These are phyloP conservation scores for Wickerhamomyces kurtzmanii DNA, from an alignment of 805 yeast genomes.

Conservation along the genomic window DNA sequence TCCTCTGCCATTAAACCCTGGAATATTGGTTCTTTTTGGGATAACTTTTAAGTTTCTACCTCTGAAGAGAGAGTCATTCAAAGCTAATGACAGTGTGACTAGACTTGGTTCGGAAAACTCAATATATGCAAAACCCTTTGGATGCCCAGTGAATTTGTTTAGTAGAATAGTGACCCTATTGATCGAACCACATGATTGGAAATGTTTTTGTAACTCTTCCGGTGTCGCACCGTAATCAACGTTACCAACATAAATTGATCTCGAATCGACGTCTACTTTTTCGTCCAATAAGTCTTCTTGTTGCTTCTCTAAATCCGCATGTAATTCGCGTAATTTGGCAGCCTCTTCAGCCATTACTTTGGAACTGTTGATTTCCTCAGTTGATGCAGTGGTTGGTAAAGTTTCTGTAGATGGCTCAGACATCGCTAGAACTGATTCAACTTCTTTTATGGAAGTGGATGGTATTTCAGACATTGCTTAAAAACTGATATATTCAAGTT, in stretches of 20 bases:
- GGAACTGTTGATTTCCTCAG: slow-evolving; percentile 34
- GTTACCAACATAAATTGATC: slow-evolving; percentile 75
- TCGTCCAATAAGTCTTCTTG: slow-evolving; percentile 31
- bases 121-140: slow-evolving; percentile 82
- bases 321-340: slow-evolving; percentile 48
- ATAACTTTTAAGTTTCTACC: slow-evolving; percentile 67
- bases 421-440: slow-evolving; percentile 1
- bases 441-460: too few species aligned
- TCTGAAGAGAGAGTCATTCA: slow-evolving; percentile 56
- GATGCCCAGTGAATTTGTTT: slow-evolving; percentile 69
- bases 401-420: slow-evolving; percentile 1
- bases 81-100: slow-evolving; percentile 53
- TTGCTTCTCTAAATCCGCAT: slow-evolving; percentile 34
- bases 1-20: slow-evolving; percentile 47
- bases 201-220: slow-evolving; percentile 68
- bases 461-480: too few species aligned
- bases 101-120: slow-evolving; percentile 67
- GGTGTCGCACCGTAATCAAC: slow-evolving; percentile 77
- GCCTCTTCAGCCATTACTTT: slow-evolving; percentile 54
- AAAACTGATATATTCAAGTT: too few species aligned
- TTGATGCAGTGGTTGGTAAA: neutral
- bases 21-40: slow-evolving; percentile 75
- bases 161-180: slow-evolving; percentile 71
- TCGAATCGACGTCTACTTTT: slow-evolving; percentile 61
- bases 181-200: slow-evolving; percentile 60